Base-by-base conservation (phyloP, 2,329 filamentous ascomycete species). In the Ophiostoma populinum region DNA sequence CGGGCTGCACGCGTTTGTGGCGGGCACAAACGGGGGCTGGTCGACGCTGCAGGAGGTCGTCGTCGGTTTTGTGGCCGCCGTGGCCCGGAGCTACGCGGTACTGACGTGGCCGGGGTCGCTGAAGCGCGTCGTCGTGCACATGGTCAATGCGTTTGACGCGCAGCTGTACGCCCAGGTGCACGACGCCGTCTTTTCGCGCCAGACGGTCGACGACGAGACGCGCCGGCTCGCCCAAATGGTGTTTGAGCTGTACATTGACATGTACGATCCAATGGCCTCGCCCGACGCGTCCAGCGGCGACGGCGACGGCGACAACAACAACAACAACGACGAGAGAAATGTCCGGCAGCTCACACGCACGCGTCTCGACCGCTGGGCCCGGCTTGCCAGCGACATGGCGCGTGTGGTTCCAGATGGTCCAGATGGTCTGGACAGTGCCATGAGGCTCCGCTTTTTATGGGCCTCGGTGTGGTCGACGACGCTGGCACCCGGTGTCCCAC, bases 201-300 rank as follows among this genome's bases (percentile, higher is more conserved):
- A 22, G 21, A 59, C 17, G 62, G 67, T 19, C 49, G 47, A 25
- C 17, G 6, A 11, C 24, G 50, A 52, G 9, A 44, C 67, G 6
- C 58, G 63, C 37, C 47, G 49, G 2, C 54, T 72, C 5, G 54
- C 67, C 2, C 62, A 72, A 35, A 74, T 72, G 60, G 49, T 73
- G 1, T 70, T 74, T 34, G 71, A 76, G 46, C 57, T 75, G 5
- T 67, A 74, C 39, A 55, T 75, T 8, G 70, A 75, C 41, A 61
- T 73, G 6, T 72, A 69, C 42, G 67, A 72, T 39, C 57, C 64
- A 29, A 65, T 69, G 37, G 70, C 62, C 8, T n/a, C n/a, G 69
- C 69, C 38, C 65, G 22, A 32, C 9, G 19, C 7, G 6, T 4
- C 67, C 2, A 70, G 59, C 45, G 70, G 63, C 37, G 59, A 59